Evolutionary conservation across 495 filamentous ascomycete species (phyloP), one percentile per base, ranked within the genome.

Genomic region (Neurospora sp.): DNA sequence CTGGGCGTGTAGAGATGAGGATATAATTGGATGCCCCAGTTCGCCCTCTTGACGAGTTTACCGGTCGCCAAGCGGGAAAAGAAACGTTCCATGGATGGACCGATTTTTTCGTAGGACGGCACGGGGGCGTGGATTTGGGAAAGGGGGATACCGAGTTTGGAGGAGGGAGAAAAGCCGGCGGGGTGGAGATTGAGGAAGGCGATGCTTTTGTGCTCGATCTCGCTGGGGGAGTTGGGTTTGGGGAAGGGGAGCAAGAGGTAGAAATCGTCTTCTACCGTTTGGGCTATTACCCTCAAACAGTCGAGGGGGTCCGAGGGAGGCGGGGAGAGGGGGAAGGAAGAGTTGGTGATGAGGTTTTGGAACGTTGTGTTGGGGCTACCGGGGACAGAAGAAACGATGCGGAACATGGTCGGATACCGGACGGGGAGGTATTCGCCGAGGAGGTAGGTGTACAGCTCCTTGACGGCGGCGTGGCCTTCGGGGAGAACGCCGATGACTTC

Each of bases 81-180:
- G 80, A 90, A 94, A 20, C 89, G 84, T 78, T 95, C 92, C 90
- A 96, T 94, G 71, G 89, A 91, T 37, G 85, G 85, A 70, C 90
- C 89, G 3, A 96, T 84, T 78, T 91, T 94, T 37, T 87, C 86
- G 76, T 94, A 95, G 1, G 88, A 86, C 1, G 91, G 91, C 0
- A 93, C 89, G 0, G 90, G 91, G 4, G 71, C 80, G 75, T 96
- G 94, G 71, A 96, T 92, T 61, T 88, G 86, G 1, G 86, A 85
- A 3, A 96, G 80, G 2, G 83, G 79, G 73, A 86, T 82, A 0
- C 88, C 88, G 10, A 94, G 85, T 76, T 94, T 95, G 44, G 84
- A 71, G 14, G 83, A 78, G 1, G 90, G 87, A 45, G 90, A 84
- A 77, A 95, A 94, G 2, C 93, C 93, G 14, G 87, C 84, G 0